Evolutionary conservation across 2,329 filamentous ascomycete species (phyloP), one percentile per base, ranked within the genome.

Genomic region (Furcasterigmium furcatum): DNA sequence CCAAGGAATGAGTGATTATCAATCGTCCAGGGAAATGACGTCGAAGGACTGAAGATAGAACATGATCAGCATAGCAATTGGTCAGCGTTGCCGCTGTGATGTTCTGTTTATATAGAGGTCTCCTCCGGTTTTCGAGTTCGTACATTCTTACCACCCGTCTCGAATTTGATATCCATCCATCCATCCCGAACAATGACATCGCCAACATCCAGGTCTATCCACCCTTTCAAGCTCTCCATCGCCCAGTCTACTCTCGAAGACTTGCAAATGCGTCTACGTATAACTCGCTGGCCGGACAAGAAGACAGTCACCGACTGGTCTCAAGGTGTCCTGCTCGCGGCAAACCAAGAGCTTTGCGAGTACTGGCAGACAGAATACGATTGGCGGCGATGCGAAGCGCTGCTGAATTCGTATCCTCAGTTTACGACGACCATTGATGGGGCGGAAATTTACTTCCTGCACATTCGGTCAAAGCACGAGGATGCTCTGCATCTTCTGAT

Each of bases 321-420:
- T 19, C 44, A 46, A 46, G 44, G 44, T 20, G 44, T 41, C 16
- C 38, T 34, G 41, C 41, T 48, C 27, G 36, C 36, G 12, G 30
- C 24, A 29, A 30, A 44, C 3, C 34, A 47, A 48, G 35, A 48
- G 12, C 42, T 48, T 3, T 41, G 16, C 19, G 38, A 48, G 16
- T 45, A 38, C 32, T 41, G 46, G 46, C 45, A 47, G 36, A 40
- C 32, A 32, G 8, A 34, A 40, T 47, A 47, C 45, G 45, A 47
- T 35, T 47, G 45, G 45, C 45, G 45, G 19, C 41, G 45, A 44
- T 47, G 45, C 41, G 45, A 47, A 43, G 29, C 45, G 20, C 40
- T 47, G 16, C 34, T 47, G 12, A 47, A 47, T 39, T 47, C 45
- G 29, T 47, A 47, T 47, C 40, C 45, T 30, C 45, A 47, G 34